Percentiles rank a stretch among this genome's conserved stretches.
phyloP scores from a whole-genome alignment of 2,329 filamentous ascomycete species.

The Colletotrichum sansevieriae region DNA sequence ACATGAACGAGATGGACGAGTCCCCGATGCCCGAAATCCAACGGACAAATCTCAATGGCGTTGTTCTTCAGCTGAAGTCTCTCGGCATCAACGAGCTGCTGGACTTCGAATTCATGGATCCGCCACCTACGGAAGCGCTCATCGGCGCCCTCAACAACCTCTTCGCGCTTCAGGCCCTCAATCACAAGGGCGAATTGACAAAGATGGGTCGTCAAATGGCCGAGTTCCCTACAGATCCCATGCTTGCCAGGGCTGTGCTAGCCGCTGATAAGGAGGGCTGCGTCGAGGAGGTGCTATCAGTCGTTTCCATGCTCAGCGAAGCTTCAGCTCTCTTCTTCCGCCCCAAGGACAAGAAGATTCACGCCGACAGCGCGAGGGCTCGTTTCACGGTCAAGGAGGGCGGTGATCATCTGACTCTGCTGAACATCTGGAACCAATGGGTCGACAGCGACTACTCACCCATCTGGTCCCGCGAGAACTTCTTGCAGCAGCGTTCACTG shows the following conservation, averaged over 20 bases:
- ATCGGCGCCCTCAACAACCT: constrained; percentile 91
- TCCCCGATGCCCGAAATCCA: constrained; percentile 94
- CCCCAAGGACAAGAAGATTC: constrained; percentile 96
- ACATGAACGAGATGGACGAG: constrained; percentile 94
- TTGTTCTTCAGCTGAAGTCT: constrained; percentile 88
- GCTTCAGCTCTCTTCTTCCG: constrained; percentile 91
- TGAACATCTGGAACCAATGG: constrained; percentile 97
- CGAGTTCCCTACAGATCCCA: constrained; percentile 92
- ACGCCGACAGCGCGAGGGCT: constrained; percentile 90
- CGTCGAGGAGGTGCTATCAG: constrained; percentile 90
- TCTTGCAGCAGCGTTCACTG: constrained; percentile 90
- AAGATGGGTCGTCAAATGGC: constrained; percentile 94
- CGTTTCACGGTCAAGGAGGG: constrained; percentile 92
- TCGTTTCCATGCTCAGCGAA: constrained; percentile 95
- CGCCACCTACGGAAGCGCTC: constrained; percentile 88
- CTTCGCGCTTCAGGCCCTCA: constrained; percentile 90
- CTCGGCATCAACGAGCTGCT: constrained; percentile 93
- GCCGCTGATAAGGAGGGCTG: constrained; percentile 92
- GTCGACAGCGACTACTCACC: constrained; percentile 90
- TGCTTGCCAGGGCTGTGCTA: constrained; percentile 90
- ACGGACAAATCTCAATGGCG: constrained; percentile 85
- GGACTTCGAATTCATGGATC: constrained; percentile 96
- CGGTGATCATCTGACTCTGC: constrained; percentile 87
- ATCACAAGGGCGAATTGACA: constrained; percentile 89
- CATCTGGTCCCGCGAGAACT: constrained; percentile 93